Evolutionary conservation across 2,329 filamentous ascomycete species (phyloP).

Genomic region (Apiospora saccharicola): DNA sequence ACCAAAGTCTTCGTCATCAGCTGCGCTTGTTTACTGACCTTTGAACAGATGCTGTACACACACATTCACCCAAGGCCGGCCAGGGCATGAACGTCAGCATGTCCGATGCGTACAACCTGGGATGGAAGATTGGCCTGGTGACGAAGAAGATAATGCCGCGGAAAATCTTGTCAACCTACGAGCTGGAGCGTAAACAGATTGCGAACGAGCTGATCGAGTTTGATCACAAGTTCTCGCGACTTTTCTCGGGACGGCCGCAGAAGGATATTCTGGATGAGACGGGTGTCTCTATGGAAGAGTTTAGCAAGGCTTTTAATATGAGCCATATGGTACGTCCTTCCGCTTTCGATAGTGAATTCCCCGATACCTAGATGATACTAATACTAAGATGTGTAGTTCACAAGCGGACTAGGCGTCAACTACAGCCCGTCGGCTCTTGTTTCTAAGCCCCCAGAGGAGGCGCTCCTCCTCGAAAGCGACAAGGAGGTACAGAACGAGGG

Average conservation of each 20-base stretch:
- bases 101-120: conserved; percentile 26
- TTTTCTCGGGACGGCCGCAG: conserved; percentile 58
- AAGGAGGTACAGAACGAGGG: conserved; percentile 37
- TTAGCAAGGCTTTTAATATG: conserved; percentile 43
- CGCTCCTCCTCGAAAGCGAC: conserved; percentile 55
- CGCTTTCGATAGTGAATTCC: neutral
- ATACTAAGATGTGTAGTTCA: conserved; percentile 28
- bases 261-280: conserved; percentile 64
- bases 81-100: conserved; percentile 72
- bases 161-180: conserved; percentile 50
- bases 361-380: neutral
- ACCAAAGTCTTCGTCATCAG: neutral
- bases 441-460: conserved; percentile 55
- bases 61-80: conserved; percentile 65
- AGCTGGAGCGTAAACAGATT: conserved; percentile 57
- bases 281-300: conserved; percentile 64
- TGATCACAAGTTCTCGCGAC: conserved; percentile 55
- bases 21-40: conserved; percentile 8
- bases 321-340: conserved; percentile 34
- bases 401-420: conserved; percentile 53
- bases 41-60: conserved; percentile 60
- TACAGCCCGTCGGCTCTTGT: conserved; percentile 65
- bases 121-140: conserved; percentile 48
- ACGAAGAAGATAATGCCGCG: conserved; percentile 43
- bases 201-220: conserved; percentile 67